Evolutionary conservation across 208 protist genomes (phyloP).

Genomic region (Leishmania braziliensis): DNA sequence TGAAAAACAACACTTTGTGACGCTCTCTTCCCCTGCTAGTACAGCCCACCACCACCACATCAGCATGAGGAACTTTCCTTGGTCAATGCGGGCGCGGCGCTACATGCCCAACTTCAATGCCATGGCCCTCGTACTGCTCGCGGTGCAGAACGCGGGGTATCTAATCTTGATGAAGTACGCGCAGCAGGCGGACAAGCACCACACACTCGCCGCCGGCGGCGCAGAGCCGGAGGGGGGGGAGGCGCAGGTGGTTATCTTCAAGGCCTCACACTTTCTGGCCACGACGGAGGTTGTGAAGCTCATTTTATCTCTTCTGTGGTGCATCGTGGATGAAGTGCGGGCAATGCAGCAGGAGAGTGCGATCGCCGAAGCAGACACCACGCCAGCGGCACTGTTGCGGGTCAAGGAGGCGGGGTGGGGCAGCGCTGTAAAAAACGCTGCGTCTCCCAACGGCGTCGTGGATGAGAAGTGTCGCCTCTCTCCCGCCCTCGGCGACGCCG

Average conservation of each 20-base stretch:
- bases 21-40: neutral
- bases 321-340: slow-evolving; percentile 11
- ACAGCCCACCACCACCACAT: neutral
- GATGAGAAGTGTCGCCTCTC: neutral
- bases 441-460: neutral
- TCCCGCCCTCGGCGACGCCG: neutral
- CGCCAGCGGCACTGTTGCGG: neutral
- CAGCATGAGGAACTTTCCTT: neutral
- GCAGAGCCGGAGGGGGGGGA: neutral
- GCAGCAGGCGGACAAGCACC: neutral
- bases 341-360: neutral
- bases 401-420: neutral
- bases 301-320: slow-evolving; percentile 11
- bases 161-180: slow-evolving; percentile 19
- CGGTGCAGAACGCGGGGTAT: slow-evolving; percentile 27
- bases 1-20: neutral
- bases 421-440: neutral
- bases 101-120: slow-evolving; percentile 17
- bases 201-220: neutral
- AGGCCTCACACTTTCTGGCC: slow-evolving; percentile 11
- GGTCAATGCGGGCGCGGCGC: neutral
- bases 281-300: slow-evolving; percentile 16
- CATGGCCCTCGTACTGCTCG: slow-evolving; percentile 10
- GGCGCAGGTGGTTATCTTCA: neutral
- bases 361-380: neutral